Percentiles rank a stretch among this genome's conserved stretches.
phyloP scores from a whole-genome alignment of 1,284 basidiomycete genomes.

The Ustilago trichophora region DNA sequence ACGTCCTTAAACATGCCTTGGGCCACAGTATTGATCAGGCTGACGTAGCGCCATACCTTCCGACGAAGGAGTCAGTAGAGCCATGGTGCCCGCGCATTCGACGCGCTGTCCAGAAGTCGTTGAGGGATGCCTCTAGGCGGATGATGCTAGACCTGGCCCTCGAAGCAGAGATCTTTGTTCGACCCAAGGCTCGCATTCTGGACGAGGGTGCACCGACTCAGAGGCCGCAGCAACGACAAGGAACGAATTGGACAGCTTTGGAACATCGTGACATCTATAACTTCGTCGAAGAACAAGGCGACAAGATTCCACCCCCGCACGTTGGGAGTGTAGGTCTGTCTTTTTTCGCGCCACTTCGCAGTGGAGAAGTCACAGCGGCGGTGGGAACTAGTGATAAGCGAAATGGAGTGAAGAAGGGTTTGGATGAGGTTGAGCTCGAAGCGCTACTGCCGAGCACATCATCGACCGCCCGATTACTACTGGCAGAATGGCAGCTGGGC shows the following conservation, averaged over 20 bases:
- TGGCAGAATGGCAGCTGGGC: slow-evolving; percentile 41
- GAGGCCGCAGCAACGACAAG: slow-evolving; percentile 18
- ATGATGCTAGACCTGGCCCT: slow-evolving; percentile 28
- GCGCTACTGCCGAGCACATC: slow-evolving; percentile 30
- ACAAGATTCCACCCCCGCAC: slow-evolving; percentile 30
- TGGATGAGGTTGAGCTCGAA: slow-evolving; percentile 26
- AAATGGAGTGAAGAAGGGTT: background rate
- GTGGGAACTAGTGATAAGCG: background rate
- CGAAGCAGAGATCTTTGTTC: slow-evolving; percentile 25
- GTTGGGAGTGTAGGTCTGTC: slow-evolving; percentile 29
- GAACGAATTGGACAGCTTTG: slow-evolving; percentile 38
- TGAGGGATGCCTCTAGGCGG: slow-evolving; percentile 6
- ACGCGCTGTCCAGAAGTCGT: slow-evolving; percentile 2
- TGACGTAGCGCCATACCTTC: slow-evolving; percentile 6
- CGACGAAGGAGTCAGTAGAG: slow-evolving; percentile 1
- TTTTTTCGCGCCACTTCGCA: slow-evolving; percentile 36
- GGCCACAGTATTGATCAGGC: background rate
- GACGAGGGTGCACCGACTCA: slow-evolving; percentile 28
- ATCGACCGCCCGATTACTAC: slow-evolving; percentile 34
- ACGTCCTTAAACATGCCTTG: slow-evolving; percentile 13
- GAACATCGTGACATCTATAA: slow-evolving; percentile 32
- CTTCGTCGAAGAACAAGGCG: slow-evolving; percentile 34
- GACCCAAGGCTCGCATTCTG: slow-evolving; percentile 22
- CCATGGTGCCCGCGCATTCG: slow-evolving; percentile 7
- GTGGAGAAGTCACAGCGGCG: slow-evolving; percentile 12